Conservation (phyloP, 805 yeast genomes). For the Clavispora fructus region DNA sequence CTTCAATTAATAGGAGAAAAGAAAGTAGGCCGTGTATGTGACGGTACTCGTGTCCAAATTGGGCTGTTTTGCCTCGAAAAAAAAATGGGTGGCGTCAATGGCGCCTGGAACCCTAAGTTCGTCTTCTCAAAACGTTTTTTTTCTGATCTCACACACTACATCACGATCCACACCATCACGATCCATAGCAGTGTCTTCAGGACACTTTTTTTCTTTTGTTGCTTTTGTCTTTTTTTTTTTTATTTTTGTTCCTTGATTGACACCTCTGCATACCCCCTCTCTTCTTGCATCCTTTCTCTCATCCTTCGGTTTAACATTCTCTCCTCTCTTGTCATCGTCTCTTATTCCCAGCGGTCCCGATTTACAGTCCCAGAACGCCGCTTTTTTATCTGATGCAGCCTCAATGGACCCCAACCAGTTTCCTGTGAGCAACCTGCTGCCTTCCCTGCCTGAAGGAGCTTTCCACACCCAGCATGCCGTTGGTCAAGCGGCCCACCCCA, state of each 20-base stretch:
- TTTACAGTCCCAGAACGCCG: background rate
- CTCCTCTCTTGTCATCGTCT: background rate
- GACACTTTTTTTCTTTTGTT: background rate
- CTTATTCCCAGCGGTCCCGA: background rate
- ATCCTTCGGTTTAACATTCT: background rate
- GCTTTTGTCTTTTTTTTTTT: background rate
- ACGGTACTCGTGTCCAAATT: no score
- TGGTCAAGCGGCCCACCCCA: background rate
- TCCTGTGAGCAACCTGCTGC: background rate
- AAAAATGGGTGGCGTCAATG: background rate
- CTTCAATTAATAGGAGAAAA: no score
- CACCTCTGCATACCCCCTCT: background rate
- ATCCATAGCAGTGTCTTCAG: background rate
- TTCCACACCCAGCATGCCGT: background rate
- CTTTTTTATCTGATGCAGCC: background rate
- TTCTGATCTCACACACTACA: background rate
- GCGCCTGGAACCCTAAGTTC: background rate
- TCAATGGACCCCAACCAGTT: slow-evolving; percentile 1
- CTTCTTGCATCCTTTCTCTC: background rate
- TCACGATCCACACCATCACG: background rate
- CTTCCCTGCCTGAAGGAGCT: background rate
- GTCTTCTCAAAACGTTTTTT: background rate
- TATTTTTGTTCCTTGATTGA: background rate
- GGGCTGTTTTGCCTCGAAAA: background rate
- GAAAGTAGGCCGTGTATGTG: no score